Conservation (phyloP, 2,329 filamentous ascomycete species). For the Clonostachys solani region DNA sequence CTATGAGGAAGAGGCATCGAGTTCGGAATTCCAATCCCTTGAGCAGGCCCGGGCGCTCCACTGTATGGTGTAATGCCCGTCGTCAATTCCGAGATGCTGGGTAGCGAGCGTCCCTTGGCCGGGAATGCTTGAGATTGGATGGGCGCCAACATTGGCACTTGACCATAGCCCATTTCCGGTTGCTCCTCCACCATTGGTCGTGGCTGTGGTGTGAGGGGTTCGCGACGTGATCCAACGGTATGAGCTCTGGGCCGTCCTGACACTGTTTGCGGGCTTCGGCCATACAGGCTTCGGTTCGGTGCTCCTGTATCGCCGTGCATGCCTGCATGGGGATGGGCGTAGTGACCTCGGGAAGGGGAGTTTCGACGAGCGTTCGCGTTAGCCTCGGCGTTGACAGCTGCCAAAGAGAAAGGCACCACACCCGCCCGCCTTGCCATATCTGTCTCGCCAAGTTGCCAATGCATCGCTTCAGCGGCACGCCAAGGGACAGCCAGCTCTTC, state of each 20-base stretch:
- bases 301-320: slow-evolving; percentile 16
- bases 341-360: slow-evolving; percentile 28
- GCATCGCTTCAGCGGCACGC: slow-evolving; percentile 95
- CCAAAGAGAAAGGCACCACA: slow-evolving; percentile 77
- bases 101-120: slow-evolving; percentile 43
- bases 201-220: background rate
- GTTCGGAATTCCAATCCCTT: background rate
- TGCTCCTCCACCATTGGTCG: slow-evolving; percentile 16
- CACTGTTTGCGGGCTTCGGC: slow-evolving; percentile 20
- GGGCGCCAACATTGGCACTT: slow-evolving; percentile 43
- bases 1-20: background rate
- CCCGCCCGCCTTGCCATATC: slow-evolving; percentile 94
- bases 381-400: slow-evolving; percentile 46
- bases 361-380: slow-evolving; percentile 22
- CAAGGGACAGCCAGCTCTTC: slow-evolving; percentile 94
- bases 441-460: slow-evolving; percentile 90
- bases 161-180: slow-evolving; percentile 21
- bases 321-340: slow-evolving; percentile 34
- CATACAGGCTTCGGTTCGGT: slow-evolving; percentile 34
- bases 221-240: slow-evolving; percentile 2
- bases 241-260: background rate
- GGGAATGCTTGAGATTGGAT: slow-evolving; percentile 40
- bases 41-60: slow-evolving; percentile 33
- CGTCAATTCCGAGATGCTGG: slow-evolving; percentile 58
- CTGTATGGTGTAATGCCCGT: slow-evolving; percentile 59